Percentiles rank a stretch among this genome's conserved stretches.
Evolutionary conservation across 768 basidiomycete species (phyloP).

Genomic region (Boletus vinaceobasis): DNA sequence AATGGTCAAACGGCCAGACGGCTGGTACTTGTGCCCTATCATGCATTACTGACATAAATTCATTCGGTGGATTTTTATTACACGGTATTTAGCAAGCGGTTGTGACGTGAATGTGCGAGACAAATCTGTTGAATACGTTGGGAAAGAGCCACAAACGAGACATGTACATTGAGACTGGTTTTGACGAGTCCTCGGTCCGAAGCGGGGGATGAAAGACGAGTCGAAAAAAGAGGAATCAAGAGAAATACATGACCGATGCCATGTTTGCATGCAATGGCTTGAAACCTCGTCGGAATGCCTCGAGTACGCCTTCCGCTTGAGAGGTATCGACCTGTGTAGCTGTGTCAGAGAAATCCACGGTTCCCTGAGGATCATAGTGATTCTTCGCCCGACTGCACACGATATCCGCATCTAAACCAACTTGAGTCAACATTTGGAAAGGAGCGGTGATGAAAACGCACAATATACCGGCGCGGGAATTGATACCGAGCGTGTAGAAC

Average conservation of each 20-base stretch:
- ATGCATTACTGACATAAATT: neutral
- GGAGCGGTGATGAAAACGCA: constrained; percentile 33
- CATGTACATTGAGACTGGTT: neutral
- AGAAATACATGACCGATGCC: constrained; percentile 58
- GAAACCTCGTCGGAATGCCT: constrained; percentile 51
- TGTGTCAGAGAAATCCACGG: constrained; percentile 57
- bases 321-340: constrained; percentile 46
- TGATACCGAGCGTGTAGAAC: constrained; percentile 76
- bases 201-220: neutral
- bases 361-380: constrained; percentile 66
- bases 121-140: neutral
- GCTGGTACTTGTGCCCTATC: neutral
- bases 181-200: neutral
- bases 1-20: neutral
- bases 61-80: neutral
- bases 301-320: constrained; percentile 40
- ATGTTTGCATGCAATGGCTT: constrained; percentile 53
- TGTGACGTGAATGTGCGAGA: neutral
- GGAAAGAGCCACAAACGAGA: neutral
- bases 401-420: constrained; percentile 63
- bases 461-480: constrained; percentile 84
- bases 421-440: neutral
- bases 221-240: constrained; percentile 20
- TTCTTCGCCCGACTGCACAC: constrained; percentile 76
- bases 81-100: neutral